Base-by-base conservation (phyloP, 805 yeast genomes). In the Candida peoriensis region DNA sequence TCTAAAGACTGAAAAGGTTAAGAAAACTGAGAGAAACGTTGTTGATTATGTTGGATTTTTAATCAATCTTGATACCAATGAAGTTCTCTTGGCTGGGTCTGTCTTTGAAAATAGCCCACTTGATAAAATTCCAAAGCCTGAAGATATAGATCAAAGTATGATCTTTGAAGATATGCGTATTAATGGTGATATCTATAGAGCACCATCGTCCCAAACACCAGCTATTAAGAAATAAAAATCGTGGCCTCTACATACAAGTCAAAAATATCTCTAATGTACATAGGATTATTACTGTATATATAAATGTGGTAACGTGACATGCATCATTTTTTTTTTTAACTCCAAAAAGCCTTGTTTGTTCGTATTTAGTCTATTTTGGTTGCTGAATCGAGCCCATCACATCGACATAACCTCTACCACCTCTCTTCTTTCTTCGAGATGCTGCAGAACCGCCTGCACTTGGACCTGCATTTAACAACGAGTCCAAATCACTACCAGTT, bases 321-420 rank as follows among this genome's bases (percentile, higher is more conserved):
- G 24, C 12, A 10, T 32, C 36, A 36, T 28, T 32, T 36, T 19
- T 28, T 18, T 13, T 34, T 58, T n/a, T n/a, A n/a, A n/a, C n/a
- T n/a, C n/a, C n/a, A n/a, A n/a, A n/a, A n/a, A n/a, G n/a, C n/a
- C n/a, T 24, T 8, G n/a, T 24, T 24, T 8, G 27, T 24, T 17
- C 14, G 16, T 5, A 9, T 17, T 17, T 18, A 11, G 9, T 8
- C 7, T 11, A 12, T 6, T 10, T 28, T n/a, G n/a, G n/a, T 28
- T 24, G 38, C 26, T 20, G 37, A 21, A 38, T 15, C 13, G 37
- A 33, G 5, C 42, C 37, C 81, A 80, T 74, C 7, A 80, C 81
- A 54, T 81, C 82, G 30, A 81, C 85, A 49, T 81, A 81, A 8
- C 80, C 80, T 50, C 81, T 66, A 34, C 70, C 71, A 9, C 64